These are phyloP conservation scores for Nepenthes mirabilis DNA, from an alignment of 148 eudicot genomes.

Conservation along the genomic window DNA sequence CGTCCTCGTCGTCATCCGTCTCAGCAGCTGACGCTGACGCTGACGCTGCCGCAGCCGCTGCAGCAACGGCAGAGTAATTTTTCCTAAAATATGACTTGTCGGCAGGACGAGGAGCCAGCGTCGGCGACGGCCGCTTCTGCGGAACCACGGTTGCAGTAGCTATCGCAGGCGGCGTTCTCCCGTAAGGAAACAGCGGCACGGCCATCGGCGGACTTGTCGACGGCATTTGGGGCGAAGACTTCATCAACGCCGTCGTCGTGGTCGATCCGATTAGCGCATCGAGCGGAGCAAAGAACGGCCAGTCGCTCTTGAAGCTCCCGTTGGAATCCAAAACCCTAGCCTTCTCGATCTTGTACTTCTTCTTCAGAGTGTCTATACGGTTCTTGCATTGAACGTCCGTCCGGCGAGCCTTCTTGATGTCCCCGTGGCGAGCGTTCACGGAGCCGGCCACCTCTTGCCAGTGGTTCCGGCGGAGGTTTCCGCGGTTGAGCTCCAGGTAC, in stretches of 20 bases:
- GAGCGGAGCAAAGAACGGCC: constrained; percentile 46
- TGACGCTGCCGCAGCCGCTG: constrained; percentile 45
- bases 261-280: constrained; percentile 45
- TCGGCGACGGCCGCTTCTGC: constrained; percentile 40
- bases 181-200: constrained; percentile 31
- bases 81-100: constrained; percentile 41
- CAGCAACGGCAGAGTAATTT: constrained; percentile 68
- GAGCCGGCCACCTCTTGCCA: constrained; percentile 78
- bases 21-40: constrained; percentile 45
- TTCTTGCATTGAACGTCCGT: constrained; percentile 83
- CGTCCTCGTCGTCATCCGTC: constrained; percentile 27
- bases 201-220: constrained; percentile 38
- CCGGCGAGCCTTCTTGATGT: constrained; percentile 37
- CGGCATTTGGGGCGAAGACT: constrained; percentile 10
- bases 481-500: constrained; percentile 57
- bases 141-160: constrained; percentile 30
- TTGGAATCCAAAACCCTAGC: constrained; percentile 43
- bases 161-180: constrained; percentile 10
- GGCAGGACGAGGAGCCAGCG: constrained; percentile 7
- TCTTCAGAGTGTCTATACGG: constrained; percentile 75
- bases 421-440: constrained; percentile 57
- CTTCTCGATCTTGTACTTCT: constrained; percentile 72
- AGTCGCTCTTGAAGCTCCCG: constrained; percentile 25
- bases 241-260: constrained; percentile 13
- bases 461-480: constrained; percentile 68